Evolutionary conservation across 192 early-diverging fungal genomes (phyloP).

Genomic region (Diversispora epigaea): DNA sequence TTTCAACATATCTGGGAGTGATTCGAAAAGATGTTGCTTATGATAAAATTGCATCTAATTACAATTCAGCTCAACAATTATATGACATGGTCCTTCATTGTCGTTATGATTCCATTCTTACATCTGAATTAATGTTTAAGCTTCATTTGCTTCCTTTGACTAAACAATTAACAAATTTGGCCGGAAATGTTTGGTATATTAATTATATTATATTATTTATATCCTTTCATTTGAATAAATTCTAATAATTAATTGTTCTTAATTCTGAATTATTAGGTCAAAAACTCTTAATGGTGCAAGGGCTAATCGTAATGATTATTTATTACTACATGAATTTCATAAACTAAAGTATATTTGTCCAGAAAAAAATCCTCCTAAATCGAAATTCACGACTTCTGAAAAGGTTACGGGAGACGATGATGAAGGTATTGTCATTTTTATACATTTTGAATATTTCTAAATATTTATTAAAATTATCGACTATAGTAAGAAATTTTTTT

Average conservation of each 20-base stretch:
- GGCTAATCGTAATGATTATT: constrained; percentile 93
- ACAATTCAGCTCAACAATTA: constrained; percentile 57
- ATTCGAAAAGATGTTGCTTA: constrained; percentile 82
- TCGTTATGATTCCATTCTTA: constrained; percentile 79
- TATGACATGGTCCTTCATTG: constrained; percentile 75
- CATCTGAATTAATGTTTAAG: constrained; percentile 80
- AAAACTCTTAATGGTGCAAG: constrained; percentile 85
- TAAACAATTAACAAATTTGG: constrained; percentile 86
- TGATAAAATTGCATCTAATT: constrained; percentile 73
- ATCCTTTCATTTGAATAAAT: not conserved
- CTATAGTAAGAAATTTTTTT: not conserved
- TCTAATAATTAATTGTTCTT: constrained; percentile 16
- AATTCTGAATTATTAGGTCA: constrained; percentile 43
- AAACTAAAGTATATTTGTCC: constrained; percentile 88
- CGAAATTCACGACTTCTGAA: constrained; percentile 26
- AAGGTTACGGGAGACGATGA: constrained; percentile 34
- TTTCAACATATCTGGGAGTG: constrained; percentile 72
- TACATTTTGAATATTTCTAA: not conserved
- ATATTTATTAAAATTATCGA: no score
- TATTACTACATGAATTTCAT: constrained; percentile 96
- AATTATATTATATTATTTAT: not conserved
- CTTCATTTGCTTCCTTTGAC: constrained; percentile 89
- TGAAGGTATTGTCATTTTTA: not conserved
- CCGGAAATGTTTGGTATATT: constrained; percentile 89
- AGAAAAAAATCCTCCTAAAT: constrained; percentile 61